Percentiles rank a stretch among this genome's conserved stretches.
Conservation (phyloP, 805 yeast species). For the Pichia manshurica region DNA sequence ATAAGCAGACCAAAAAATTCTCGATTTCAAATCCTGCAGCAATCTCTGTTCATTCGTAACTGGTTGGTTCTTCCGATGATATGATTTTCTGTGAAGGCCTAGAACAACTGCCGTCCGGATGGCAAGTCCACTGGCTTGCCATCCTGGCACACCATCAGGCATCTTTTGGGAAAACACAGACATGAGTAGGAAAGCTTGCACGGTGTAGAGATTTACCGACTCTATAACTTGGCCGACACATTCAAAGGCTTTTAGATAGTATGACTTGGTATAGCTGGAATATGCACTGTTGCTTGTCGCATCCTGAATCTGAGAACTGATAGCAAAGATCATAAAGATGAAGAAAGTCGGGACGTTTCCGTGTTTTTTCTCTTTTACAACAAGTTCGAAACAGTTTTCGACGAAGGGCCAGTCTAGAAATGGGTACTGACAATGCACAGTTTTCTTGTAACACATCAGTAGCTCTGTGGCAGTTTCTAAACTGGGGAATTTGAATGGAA, state of each 20-base stretch:
- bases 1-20: constrained; percentile 35
- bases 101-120: constrained; percentile 29
- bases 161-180: constrained; percentile 31
- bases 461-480: constrained; percentile 14
- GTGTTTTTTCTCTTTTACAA: constrained; percentile 16
- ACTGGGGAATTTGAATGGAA: constrained; percentile 22
- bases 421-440: constrained; percentile 34
- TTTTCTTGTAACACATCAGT: constrained; percentile 22
- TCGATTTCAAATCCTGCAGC: constrained; percentile 21
- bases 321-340: constrained; percentile 30
- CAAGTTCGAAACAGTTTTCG: constrained; percentile 18
- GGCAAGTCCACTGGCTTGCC: constrained; percentile 31
- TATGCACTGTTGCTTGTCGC: constrained; percentile 9
- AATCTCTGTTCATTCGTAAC: constrained; percentile 8
- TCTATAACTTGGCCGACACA: constrained; percentile 21
- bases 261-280: constrained; percentile 22
- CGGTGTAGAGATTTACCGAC: constrained; percentile 23
- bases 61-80: constrained; percentile 6
- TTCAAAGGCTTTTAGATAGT: constrained; percentile 30
- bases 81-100: constrained; percentile 30
- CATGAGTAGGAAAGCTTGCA: constrained; percentile 30
- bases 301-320: constrained; percentile 25
- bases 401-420: constrained; percentile 30
- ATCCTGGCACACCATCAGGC: constrained; percentile 31
- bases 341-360: constrained; percentile 24